phyloP scores from a whole-genome alignment of 768 basidiomycete genomes.

The Boletus subcaerulescens region DNA sequence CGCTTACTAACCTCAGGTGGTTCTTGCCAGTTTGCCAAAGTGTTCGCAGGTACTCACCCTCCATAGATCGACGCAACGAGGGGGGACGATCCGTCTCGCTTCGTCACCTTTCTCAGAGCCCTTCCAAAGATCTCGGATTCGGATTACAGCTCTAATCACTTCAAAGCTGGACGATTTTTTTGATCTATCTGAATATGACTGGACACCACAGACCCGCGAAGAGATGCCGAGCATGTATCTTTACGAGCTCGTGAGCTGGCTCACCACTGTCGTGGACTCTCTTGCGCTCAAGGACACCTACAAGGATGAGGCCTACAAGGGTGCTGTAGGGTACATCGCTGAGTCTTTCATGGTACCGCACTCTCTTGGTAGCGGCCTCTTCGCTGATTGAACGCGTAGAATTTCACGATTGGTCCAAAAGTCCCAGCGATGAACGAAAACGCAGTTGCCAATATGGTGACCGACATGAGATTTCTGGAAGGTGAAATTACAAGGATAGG shows the following conservation, averaged over 20 bases:
- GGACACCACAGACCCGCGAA: constrained; percentile 73
- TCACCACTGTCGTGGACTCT: constrained; percentile 93
- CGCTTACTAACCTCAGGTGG: constrained; percentile 78
- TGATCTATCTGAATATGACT: constrained; percentile 92
- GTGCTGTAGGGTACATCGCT: constrained; percentile 85
- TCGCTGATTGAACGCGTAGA: constrained; percentile 40
- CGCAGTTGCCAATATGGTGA: constrained; percentile 79
- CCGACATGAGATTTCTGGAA: constrained; percentile 87
- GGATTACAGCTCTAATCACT: constrained; percentile 79
- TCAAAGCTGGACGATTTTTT: constrained; percentile 96
- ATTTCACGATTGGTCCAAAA: constrained; percentile 73
- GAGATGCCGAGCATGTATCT: constrained; percentile 89
- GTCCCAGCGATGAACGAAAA: constrained; percentile 84
- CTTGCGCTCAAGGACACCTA: constrained; percentile 77
- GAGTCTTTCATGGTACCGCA: constrained; percentile 84
- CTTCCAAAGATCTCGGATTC: constrained; percentile 62
- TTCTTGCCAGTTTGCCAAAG: constrained; percentile 7
- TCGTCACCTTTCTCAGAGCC: constrained; percentile 65
- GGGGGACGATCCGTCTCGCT: constrained; percentile 75
- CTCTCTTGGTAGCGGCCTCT: background rate
- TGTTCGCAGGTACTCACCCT: background rate
- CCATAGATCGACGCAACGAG: constrained; percentile 76
- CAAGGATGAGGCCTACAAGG: constrained; percentile 87
- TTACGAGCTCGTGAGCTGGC: constrained; percentile 93
- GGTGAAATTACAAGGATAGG: constrained; percentile 79